These are phyloP conservation scores for Fusarium subglutinans DNA, from an alignment of 2,329 filamentous ascomycete genomes.

Conservation along the genomic window DNA sequence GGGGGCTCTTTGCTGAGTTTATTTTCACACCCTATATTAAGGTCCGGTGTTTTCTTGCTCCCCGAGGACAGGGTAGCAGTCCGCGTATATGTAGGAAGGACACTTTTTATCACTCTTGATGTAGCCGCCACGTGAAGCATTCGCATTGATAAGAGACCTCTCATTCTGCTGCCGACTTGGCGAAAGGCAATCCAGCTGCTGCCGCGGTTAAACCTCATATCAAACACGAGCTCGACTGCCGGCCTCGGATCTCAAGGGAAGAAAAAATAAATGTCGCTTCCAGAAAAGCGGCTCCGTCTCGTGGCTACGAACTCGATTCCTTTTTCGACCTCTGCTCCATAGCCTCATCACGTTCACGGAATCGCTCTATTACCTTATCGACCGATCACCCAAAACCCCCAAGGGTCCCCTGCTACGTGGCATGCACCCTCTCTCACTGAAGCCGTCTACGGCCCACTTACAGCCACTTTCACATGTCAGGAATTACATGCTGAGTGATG, in stretches of 20 bases:
- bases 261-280: conserved; percentile 25
- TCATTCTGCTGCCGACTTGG: conserved; percentile 25
- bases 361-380: conserved; percentile 28
- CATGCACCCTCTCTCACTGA: conserved; percentile 34
- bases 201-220: conserved; percentile 28
- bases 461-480: conserved; percentile 49
- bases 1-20: too few species aligned
- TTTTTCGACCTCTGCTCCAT: conserved; percentile 27
- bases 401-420: conserved; percentile 24
- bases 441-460: conserved; percentile 21
- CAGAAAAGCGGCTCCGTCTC: conserved; percentile 32
- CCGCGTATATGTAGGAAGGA: background rate
- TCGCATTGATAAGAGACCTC: conserved; percentile 29
- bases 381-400: conserved; percentile 20
- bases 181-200: conserved; percentile 16
- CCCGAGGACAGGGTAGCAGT: background rate
- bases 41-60: too few species aligned
- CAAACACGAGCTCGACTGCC: conserved; percentile 27
- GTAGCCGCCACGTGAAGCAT: background rate
- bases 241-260: conserved; percentile 33
- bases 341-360: conserved; percentile 30
- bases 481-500: background rate
- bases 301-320: conserved; percentile 30
- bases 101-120: background rate
- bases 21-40: too few species aligned